Conservation (phyloP, 2,329 filamentous ascomycete species). For the Neonectria magnoliae region DNA sequence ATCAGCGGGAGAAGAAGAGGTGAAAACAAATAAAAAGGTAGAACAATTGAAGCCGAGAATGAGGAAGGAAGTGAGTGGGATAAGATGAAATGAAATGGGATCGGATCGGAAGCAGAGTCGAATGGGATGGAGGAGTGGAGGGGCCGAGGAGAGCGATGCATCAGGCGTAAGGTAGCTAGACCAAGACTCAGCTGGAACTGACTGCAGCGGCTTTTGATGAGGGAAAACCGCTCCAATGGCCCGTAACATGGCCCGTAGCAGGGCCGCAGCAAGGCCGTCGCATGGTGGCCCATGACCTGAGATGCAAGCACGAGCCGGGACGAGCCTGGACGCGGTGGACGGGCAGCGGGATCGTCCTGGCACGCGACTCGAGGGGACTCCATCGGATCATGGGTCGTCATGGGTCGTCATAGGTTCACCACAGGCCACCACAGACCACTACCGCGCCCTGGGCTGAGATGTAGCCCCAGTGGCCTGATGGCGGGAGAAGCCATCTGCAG, state of each 20-base stretch:
- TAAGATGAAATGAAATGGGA: not conserved
- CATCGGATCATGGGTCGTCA: not conserved
- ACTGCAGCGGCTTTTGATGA: constrained; percentile 1
- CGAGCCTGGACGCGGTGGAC: constrained; percentile 6
- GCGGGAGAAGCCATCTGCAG: constrained; percentile 13
- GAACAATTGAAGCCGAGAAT: constrained; percentile 5
- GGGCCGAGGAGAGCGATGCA: constrained; percentile 11
- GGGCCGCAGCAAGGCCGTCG: constrained; percentile 33
- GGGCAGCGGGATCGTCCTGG: constrained; percentile 35
- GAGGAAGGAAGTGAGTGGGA: not conserved
- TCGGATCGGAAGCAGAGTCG: not conserved
- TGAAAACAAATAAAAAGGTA: not conserved
- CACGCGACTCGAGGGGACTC: constrained; percentile 30
- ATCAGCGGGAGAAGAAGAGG: not conserved
- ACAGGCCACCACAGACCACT: constrained; percentile 17
- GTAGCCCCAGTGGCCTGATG: constrained; percentile 37
- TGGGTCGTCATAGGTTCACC: constrained; percentile 4
- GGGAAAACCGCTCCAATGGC: constrained; percentile 14
- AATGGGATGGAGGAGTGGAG: not conserved
- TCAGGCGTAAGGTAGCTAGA: not conserved
- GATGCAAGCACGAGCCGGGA: constrained; percentile 29
- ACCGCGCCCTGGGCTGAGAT: constrained; percentile 28
- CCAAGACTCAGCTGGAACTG: not conserved
- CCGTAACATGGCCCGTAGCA: not conserved
- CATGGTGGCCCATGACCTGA: constrained; percentile 27